Evolutionary conservation across 2,329 filamentous ascomycete genomes (phyloP), one percentile per base, ranked within the genome.

Genomic region (Aspergillus viridinutans): DNA sequence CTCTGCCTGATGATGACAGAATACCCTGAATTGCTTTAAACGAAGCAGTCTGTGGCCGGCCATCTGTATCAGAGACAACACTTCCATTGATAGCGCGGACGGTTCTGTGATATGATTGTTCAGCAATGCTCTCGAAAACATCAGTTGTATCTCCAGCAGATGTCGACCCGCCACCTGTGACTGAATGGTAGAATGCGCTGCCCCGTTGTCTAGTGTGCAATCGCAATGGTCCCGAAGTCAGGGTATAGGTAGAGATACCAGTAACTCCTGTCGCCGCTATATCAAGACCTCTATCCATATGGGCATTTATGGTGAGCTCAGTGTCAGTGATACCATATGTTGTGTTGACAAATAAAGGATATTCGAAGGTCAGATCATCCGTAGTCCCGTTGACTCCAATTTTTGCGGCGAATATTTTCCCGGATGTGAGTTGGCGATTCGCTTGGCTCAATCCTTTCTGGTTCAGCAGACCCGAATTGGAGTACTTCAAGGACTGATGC

Each of bases 291-390:
- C 81, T 78, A 47, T 70, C 70, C 62, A 86, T 70, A n/a, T 66
- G 70, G 10, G 78, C 82, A 25, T 74, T 66, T 55, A 82, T 78
- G 2, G 75, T 76, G 52, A 84, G 72, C n/a, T 75, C 77, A 53
- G 81, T 72, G 61, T 81, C 78, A 1, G 26, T 78, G 12, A 76
- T 68, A 14, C 70, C 67, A 54, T 81, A 81, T 1, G 79, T 80
- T 17, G 79, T 81, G 63, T 83, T 83, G 50, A 83, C 83, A 63
- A 76, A 80, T 0, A 90, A 71, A 0, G 87, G 87, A 64, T 88
- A 90, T 8, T 71, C 71, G 67, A 86, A 88, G 4, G 60, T 69
- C 26, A 74, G 71, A 20, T 65, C 60, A 9, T 67, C 65, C 55
- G 78, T 80, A 3, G 23, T 67, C 68, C 52, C 58, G 2, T 54